Conservation (phyloP, 2,329 filamentous ascomycete species). For the Plectosphaerella cucumerina region DNA sequence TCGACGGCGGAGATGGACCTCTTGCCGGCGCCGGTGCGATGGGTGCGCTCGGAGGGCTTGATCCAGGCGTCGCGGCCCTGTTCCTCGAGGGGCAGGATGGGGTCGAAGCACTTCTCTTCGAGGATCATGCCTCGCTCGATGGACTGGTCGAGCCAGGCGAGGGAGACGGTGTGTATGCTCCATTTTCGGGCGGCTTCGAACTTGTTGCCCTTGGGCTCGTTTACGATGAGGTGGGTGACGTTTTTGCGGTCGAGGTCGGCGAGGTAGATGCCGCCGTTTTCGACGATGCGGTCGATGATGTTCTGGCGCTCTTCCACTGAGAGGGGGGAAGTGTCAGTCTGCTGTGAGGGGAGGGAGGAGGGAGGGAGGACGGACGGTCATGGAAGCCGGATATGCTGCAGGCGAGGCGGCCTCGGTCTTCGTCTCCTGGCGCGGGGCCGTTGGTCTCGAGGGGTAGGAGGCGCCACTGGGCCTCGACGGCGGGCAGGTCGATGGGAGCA, state of each 20-base stretch:
- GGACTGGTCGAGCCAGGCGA: constrained; percentile 84
- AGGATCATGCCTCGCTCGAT: constrained; percentile 84
- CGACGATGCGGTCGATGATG: constrained; percentile 63
- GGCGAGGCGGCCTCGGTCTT: constrained; percentile 36
- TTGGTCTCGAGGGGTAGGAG: constrained; percentile 59
- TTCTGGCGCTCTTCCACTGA: constrained; percentile 61
- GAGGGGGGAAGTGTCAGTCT: constrained; percentile 6
- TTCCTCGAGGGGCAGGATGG: constrained; percentile 61
- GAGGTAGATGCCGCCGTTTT: constrained; percentile 78
- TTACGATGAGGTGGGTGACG: constrained; percentile 84
- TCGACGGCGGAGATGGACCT: constrained; percentile 47
- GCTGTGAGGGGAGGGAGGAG: constrained; percentile 1
- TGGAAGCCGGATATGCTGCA: constrained; percentile 57
- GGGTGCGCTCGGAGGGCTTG: constrained; percentile 20
- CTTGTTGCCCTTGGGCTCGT: constrained; percentile 77
- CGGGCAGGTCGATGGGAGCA: constrained; percentile 66
- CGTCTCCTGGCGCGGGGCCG: constrained; percentile 33
- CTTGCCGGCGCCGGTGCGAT: constrained; percentile 34
- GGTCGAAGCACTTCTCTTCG: constrained; percentile 82
- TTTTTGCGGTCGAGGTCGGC: constrained; percentile 74
- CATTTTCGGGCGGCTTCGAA: constrained; percentile 84
- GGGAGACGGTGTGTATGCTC: constrained; percentile 72
- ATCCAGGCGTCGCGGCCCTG: constrained; percentile 78
- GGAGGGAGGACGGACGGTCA: constrained; percentile 30
- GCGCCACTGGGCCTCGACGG: constrained; percentile 63